These are phyloP conservation scores for Fusarium heterosporum DNA, from an alignment of 2,329 filamentous ascomycete species.

Conservation along the genomic window DNA sequence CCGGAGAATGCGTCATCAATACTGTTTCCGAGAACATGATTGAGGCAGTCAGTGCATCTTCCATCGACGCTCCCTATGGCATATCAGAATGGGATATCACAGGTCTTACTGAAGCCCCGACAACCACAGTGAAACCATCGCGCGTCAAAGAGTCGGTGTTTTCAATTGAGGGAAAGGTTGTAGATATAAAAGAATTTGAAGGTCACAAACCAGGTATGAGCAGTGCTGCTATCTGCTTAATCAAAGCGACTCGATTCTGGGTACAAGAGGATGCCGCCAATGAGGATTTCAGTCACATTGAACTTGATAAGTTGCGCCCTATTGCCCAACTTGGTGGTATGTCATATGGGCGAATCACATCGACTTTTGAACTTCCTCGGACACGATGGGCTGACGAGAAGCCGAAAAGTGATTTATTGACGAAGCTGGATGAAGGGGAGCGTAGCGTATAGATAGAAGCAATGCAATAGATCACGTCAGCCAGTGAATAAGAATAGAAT, in stretches of 20 bases:
- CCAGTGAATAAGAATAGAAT: not conserved
- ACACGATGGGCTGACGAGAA: slow-evolving; percentile 13
- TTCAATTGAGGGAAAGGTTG: slow-evolving; percentile 83
- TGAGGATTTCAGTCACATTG: slow-evolving; percentile 77
- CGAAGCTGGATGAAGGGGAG: not conserved
- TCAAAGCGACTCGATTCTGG: slow-evolving; percentile 91
- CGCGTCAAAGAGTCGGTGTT: slow-evolving; percentile 87
- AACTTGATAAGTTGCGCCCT: slow-evolving; percentile 80
- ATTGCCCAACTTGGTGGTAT: slow-evolving; percentile 89
- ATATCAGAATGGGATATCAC: slow-evolving; percentile 82
- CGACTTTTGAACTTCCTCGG: slow-evolving; percentile 75
- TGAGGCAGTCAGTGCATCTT: slow-evolving; percentile 85
- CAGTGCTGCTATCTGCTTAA: slow-evolving; percentile 77
- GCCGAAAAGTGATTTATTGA: not conserved
- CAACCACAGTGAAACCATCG: slow-evolving; percentile 74
- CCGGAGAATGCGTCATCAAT: slow-evolving; percentile 83
- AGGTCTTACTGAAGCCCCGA: slow-evolving; percentile 78
- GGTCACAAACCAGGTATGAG: slow-evolving; percentile 78
- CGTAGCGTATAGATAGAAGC: no score
- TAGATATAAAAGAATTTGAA: slow-evolving; percentile 81
- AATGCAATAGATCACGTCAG: no score
- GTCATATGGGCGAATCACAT: slow-evolving; percentile 77
- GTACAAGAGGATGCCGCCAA: slow-evolving; percentile 88
- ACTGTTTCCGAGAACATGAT: slow-evolving; percentile 86
- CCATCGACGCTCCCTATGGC: slow-evolving; percentile 81